Evolutionary conservation across 23 red algal genomes (phyloP), one percentile per base, ranked within the genome.

Genomic region (Chondrus crispus): DNA sequence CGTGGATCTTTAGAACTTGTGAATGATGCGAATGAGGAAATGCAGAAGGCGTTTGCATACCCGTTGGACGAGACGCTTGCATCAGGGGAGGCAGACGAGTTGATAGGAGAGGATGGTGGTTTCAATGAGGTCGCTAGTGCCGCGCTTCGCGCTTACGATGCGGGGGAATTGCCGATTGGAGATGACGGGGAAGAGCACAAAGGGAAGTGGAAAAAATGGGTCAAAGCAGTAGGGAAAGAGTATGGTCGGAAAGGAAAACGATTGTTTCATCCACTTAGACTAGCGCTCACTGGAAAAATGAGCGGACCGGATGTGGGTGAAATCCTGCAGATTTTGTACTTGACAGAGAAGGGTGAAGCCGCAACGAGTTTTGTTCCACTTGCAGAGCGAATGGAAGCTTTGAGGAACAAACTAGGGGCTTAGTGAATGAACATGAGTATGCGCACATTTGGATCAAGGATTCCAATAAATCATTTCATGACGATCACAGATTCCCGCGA

Each of bases 281-380:
- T 98, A 45, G 96, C 93, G 3, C 68, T 98, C 10, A 98, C 96
- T 3, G 96, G 96, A 6, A 95, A 93, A 51, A 98, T 98, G 96
- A 98, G 93, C 74, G 96, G 96, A 19, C 96, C 96, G 26, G 96
- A 98, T 54, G 93, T 98, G 28, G 96, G 96, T 29, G 75, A 62
- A 74, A 91, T 98, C 22, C 49, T 98, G 36, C 70, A 80, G 52
- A 55, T 98, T 20, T 77, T 98, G 62, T 3, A 50, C 44, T 38
- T 98, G 46, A 74, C 96, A 40, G 81, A 98, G 11, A 68, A 82
- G 24, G 74, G 46, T 46, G 68, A 55, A 6, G 89, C 83, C 3
- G 81, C 88, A 8, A 32, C 89, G 3, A n/a, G 57, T 16, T 36
- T 80, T 35, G 95, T 96, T 1, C 85, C 85, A 24, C n/a, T 96